phyloP scores from a whole-genome alignment of 1,139 yeast genomes.

The Protomyces pachydermus region DNA sequence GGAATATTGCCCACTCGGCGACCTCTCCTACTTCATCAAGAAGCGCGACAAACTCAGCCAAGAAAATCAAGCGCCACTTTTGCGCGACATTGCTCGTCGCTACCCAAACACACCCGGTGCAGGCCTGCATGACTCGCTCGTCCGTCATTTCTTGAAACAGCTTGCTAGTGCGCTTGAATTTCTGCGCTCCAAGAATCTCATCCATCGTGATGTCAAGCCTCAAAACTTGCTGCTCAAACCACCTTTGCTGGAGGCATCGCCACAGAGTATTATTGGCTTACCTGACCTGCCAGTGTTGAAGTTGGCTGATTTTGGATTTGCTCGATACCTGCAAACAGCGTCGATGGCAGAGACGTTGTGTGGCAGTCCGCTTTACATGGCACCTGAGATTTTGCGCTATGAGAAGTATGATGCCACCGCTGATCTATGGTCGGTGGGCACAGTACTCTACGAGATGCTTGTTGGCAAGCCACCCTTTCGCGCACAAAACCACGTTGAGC shows the following conservation, averaged over 20 bases:
- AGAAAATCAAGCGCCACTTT: conserved; percentile 63
- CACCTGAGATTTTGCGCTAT: conserved; percentile 89
- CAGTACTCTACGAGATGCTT: conserved; percentile 89
- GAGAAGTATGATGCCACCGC: conserved; percentile 97
- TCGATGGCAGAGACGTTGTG: conserved; percentile 94
- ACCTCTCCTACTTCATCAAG: conserved; percentile 77
- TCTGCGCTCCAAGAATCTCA: conserved; percentile 72
- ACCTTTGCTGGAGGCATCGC: conserved; percentile 45
- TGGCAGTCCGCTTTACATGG: conserved; percentile 97
- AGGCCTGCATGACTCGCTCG: conserved; percentile 74
- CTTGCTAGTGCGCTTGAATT: conserved; percentile 78
- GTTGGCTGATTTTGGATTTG: conserved; percentile 96
- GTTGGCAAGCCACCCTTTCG: conserved; percentile 93
- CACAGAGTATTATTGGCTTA: conserved; percentile 58
- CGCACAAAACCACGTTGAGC: conserved; percentile 86
- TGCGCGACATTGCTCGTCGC: conserved; percentile 66
- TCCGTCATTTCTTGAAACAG: conserved; percentile 79
- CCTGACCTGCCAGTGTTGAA: conserved; percentile 78
- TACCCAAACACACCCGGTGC: conserved; percentile 76
- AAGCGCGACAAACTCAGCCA: conserved; percentile 59
- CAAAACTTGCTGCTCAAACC: conserved; percentile 83
- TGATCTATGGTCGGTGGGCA: conserved; percentile 96
- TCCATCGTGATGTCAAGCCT: conserved; percentile 91
- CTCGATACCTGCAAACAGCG: conserved; percentile 84
- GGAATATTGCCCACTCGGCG: conserved; percentile 97